Percentiles rank a stretch among this genome's conserved stretches.
Conservation (phyloP, 177 flowering plant species). For the Vitis hybrid region DNA sequence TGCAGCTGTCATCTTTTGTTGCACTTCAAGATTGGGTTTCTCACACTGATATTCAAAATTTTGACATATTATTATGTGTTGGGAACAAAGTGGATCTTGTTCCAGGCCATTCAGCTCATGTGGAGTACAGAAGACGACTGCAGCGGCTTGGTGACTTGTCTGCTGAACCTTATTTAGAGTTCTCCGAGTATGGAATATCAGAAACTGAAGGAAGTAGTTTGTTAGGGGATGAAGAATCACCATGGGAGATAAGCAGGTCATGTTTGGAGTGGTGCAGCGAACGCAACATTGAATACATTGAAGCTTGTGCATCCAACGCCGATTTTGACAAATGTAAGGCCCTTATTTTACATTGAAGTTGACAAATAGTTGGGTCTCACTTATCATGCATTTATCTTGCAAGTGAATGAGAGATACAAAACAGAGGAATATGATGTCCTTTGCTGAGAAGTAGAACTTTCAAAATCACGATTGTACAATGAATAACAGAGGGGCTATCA, state of each 20-base stretch:
- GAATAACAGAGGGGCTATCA: too few relatives aligned
- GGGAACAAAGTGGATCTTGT: slow-evolving; percentile 94
- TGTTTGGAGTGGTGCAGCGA: slow-evolving; percentile 88
- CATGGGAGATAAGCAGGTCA: slow-evolving; percentile 47
- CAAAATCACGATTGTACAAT: background rate
- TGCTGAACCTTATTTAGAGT: slow-evolving; percentile 37
- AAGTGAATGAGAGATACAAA: background rate
- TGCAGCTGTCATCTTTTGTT: slow-evolving; percentile 65
- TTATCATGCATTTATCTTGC: too few relatives aligned
- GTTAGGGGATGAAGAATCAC: slow-evolving; percentile 63
- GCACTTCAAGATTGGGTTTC: slow-evolving; percentile 77
- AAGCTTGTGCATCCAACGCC: slow-evolving; percentile 88
- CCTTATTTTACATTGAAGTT: background rate
- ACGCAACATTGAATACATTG: slow-evolving; percentile 74
- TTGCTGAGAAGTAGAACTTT: background rate
- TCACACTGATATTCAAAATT: slow-evolving; percentile 48
- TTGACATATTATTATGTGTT: slow-evolving; percentile 79
- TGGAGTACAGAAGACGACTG: slow-evolving; percentile 69
- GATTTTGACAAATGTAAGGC: slow-evolving; percentile 86
- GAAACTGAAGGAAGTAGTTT: slow-evolving; percentile 79
- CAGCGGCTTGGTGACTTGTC: slow-evolving; percentile 38
- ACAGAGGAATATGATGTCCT: background rate
- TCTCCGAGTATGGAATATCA: slow-evolving; percentile 64
- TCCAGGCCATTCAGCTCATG: slow-evolving; percentile 84
- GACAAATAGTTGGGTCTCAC: too few relatives aligned